Conservation (phyloP, 2,329 filamentous ascomycete species). For the Arachnopeziza araneosa region DNA sequence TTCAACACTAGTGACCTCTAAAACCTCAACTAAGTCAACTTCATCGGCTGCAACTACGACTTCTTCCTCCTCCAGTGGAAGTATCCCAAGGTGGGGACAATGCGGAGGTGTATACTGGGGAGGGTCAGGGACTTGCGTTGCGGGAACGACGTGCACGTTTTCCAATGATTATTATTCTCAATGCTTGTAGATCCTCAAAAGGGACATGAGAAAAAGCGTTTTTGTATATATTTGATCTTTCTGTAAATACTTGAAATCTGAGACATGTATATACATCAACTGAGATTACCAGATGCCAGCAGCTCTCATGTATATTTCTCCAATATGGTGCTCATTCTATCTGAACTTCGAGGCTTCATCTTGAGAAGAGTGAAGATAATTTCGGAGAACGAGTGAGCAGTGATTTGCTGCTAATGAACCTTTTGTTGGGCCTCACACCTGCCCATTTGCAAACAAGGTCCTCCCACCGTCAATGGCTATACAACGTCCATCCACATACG, state of each 20-base stretch:
- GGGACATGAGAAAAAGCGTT: not conserved
- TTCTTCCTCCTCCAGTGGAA: not conserved
- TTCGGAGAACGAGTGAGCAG: too few relatives aligned
- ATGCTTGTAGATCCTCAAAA: conserved; percentile 2
- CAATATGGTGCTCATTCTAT: not conserved
- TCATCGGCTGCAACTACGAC: conserved; percentile 5
- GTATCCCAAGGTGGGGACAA: conserved; percentile 20
- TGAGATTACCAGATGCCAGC: not conserved
- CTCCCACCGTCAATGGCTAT: conserved; percentile 37
- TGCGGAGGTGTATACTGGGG: conserved; percentile 19
- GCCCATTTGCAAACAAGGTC: conserved; percentile 36
- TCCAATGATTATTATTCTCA: conserved; percentile 14
- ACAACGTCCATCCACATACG: conserved; percentile 36
- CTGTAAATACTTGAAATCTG: not conserved
- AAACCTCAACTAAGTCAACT: conserved; percentile 1
- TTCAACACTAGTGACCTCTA: not conserved
- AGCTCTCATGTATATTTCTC: not conserved
- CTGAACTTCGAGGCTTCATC: not conserved
- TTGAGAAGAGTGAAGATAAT: not conserved
- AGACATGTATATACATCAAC: not conserved
- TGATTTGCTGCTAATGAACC: too few relatives aligned
- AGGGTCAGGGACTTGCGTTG: conserved; percentile 15
- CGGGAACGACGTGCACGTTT: conserved; percentile 18
- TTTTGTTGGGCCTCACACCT: conserved; percentile 20
- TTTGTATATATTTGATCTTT: not conserved